Percentiles rank a stretch among this genome's conserved stretches.
Conservation (phyloP, 1,284 basidiomycete species). For the Cutaneotrichosporon curvatum region DNA sequence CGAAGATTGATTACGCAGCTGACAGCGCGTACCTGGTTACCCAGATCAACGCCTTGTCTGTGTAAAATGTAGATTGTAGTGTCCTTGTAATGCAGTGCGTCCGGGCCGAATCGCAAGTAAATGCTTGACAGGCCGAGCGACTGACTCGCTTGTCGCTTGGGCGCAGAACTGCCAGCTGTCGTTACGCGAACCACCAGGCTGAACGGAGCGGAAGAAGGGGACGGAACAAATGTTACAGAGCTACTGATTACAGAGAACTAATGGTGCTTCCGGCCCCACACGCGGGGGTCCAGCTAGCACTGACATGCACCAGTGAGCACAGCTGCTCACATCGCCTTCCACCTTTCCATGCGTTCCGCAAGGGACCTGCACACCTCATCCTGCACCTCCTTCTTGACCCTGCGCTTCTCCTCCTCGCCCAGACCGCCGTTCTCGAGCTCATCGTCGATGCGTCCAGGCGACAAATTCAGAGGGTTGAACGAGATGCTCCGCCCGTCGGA, state of each 20-base stretch:
- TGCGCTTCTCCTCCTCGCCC: conserved; percentile 21
- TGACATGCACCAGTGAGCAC: neutral
- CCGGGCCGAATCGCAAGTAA: too few species aligned
- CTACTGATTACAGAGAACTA: too few species aligned
- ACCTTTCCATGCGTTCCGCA: conserved; percentile 29
- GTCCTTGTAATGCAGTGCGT: neutral
- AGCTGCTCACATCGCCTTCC: conserved; percentile 19
- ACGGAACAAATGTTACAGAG: too few species aligned
- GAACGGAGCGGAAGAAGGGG: too few species aligned
- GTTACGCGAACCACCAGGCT: too few species aligned
- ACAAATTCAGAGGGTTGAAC: conserved; percentile 33
- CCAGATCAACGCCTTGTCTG: conserved; percentile 38
- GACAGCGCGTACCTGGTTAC: conserved; percentile 61
- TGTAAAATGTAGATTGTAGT: conserved; percentile 11
- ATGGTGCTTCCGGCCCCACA: too few species aligned
- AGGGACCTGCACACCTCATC: conserved; percentile 28
- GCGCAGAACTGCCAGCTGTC: too few species aligned
- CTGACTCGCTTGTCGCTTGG: too few species aligned
- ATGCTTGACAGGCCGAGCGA: too few species aligned
- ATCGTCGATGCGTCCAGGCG: conserved; percentile 27
- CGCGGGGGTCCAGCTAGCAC: too few species aligned
- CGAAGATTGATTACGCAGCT: conserved; percentile 62
- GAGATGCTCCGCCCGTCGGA: conserved; percentile 30
- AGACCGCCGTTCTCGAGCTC: conserved; percentile 33
- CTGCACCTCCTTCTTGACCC: conserved; percentile 10